Evolutionary conservation across 1,284 basidiomycete genomes (phyloP), one percentile per base, ranked within the genome.

Genomic region (Ustilago bromivora): DNA sequence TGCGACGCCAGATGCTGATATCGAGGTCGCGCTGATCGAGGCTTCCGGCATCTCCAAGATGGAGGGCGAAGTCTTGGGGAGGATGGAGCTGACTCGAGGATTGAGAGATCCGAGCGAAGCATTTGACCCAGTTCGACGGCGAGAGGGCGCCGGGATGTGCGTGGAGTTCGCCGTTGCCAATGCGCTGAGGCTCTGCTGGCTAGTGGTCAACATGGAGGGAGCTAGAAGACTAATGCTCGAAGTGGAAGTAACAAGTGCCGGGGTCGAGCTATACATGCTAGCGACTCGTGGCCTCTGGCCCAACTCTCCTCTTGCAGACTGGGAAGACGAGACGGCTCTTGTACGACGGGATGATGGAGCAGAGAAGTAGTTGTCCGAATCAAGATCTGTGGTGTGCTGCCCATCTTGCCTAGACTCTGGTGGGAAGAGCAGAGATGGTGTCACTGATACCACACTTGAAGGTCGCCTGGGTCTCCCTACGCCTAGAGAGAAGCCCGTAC

Each of bases 361-460:
- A 23, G 56, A 19, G 32, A 64, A 64, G 55, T 56, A 38, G 28
- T 57, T 56, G 8, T 65, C 56, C 4, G 47, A 43, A 15, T 38
- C 52, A 1, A 40, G 9, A 13, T 23, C 32, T 10, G n/a, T 47
- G 31, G 38, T 32, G 19, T 7, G 38, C 13, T 52, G 47, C 19
- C 36, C 53, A 3, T 41, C 56, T 10, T 57, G 66, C 23, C 23
- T 34, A 2, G 52, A 23, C 17, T 46, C 49, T 23, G 61, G 58
- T 12, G 66, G 66, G 46, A 74, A 74, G 13, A 74, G 49, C 15
- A 74, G 55, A 3, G 71, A 74, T 2, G 71, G 71, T 2, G 71
- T 69, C n/a, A 69, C 66, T 4, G 71, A 74, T 3, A 74, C 59
- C 17, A 74, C 62, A 54, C 71, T 74, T n/a, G 71, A 74, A 2